phyloP scores from a whole-genome alignment of 75 land plant genomes.

The Cryptomeria japonica region DNA sequence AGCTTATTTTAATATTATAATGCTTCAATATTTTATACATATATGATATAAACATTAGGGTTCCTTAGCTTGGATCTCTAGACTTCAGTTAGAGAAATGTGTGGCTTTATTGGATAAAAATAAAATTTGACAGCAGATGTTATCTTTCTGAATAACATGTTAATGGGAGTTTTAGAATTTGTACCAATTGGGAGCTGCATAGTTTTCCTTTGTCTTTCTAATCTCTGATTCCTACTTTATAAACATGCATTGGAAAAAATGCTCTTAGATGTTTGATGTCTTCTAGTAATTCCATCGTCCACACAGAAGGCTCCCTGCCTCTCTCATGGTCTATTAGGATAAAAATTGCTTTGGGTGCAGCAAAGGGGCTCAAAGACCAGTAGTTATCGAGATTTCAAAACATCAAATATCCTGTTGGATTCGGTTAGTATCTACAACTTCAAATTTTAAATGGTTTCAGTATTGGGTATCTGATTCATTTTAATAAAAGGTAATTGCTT shows the following conservation, averaged over 20 bases:
- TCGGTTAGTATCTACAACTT: conserved; percentile 29
- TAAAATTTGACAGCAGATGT: background rate
- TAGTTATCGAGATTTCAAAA: conserved; percentile 77
- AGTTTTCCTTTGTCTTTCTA: background rate
- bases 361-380: conserved; percentile 43
- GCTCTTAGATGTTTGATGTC: background rate
- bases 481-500: background rate
- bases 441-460: background rate
- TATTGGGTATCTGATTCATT: background rate
- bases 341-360: conserved; percentile 71
- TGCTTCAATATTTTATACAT: background rate
- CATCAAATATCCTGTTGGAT: conserved; percentile 76
- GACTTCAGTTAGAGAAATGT: background rate
- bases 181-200: background rate
- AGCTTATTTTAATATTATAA: background rate
- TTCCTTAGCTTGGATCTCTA: background rate
- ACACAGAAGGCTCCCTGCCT: conserved; percentile 58
- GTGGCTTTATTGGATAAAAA: background rate
- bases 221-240: background rate
- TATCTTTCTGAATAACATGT: background rate
- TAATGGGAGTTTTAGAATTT: background rate
- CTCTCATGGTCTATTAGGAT: conserved; percentile 70
- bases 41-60: background rate
- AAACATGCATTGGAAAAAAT: background rate
- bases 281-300: background rate